A percentile compares a stretch with the other conserved stretches of the same genome.
phyloP scores from a whole-genome alignment of 495 filamentous ascomycete species.

The Annulohypoxylon maeteangense region DNA sequence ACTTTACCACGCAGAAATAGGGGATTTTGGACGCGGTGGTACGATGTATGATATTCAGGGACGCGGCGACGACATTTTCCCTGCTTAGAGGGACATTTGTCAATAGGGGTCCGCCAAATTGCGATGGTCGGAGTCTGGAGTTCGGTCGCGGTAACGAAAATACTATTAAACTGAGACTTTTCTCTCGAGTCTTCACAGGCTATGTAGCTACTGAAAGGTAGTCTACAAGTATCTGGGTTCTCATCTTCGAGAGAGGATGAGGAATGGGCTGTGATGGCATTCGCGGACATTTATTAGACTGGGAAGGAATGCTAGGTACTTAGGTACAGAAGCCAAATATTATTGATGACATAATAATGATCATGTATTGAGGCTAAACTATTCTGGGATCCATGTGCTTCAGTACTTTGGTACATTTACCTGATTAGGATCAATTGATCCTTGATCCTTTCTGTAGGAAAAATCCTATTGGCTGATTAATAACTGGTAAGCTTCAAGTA shows the following conservation, averaged over 20 bases:
- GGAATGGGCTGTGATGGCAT: neutral
- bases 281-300: neutral
- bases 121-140: constrained; percentile 24
- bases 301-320: neutral
- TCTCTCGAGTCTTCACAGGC: neutral
- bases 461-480: neutral
- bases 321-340: neutral
- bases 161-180: neutral
- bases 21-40: neutral
- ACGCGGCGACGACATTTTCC: neutral
- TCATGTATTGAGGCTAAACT: neutral
- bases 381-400: neutral
- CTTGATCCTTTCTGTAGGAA: neutral
- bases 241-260: neutral
- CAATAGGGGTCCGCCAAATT: constrained; percentile 7
- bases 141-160: constrained; percentile 17
- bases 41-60: neutral
- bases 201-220: neutral
- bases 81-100: neutral
- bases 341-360: neutral
- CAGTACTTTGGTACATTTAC: neutral
- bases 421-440: neutral
- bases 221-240: neutral
- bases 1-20: constrained; percentile 78
- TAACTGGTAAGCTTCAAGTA: neutral